phyloP scores from a whole-genome alignment of 495 filamentous ascomycete species.

The Tuber brumale region DNA sequence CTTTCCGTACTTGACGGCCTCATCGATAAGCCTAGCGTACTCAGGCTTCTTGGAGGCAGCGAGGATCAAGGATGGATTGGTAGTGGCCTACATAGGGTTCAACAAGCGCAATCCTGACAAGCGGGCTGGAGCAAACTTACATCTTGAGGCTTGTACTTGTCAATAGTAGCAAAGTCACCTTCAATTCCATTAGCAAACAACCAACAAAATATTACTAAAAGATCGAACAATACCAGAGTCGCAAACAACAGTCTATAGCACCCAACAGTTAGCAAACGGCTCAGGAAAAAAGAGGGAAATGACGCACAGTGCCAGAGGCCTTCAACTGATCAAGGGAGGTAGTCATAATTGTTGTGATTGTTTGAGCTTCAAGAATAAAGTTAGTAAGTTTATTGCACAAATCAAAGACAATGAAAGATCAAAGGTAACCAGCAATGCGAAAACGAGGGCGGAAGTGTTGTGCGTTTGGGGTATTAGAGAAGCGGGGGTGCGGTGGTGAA shows the following conservation, averaged over 20 bases:
- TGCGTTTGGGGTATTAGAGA: background rate
- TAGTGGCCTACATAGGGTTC: conserved; percentile 45
- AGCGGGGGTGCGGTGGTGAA: background rate
- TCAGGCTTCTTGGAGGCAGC: conserved; percentile 96
- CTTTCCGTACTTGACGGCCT: conserved; percentile 81
- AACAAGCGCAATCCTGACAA: conserved; percentile 3
- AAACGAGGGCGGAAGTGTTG: conserved; percentile 5
- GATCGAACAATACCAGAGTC: conserved; percentile 66
- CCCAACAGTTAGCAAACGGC: conserved; percentile 40
- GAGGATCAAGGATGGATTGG: conserved; percentile 97
- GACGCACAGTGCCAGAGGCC: conserved; percentile 84
- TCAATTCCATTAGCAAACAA: conserved; percentile 14
- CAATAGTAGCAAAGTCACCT: conserved; percentile 84
- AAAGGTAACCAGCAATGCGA: background rate
- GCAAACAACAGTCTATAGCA: conserved; percentile 74
- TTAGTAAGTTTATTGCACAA: background rate
- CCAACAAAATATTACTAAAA: conserved; percentile 9
- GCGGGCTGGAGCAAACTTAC: conserved; percentile 40
- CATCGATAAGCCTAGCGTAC: conserved; percentile 87
- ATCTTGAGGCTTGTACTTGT: conserved; percentile 99
- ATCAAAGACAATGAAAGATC: background rate
- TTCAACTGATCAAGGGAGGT: conserved; percentile 86
- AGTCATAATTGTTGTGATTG: conserved; percentile 33
- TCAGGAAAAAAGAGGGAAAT: conserved; percentile 27
- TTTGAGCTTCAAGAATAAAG: background rate